Percentiles rank a stretch among this genome's conserved stretches.
phyloP scores from a whole-genome alignment of 164 flowering plant genomes.

The Nelumbo lutea region DNA sequence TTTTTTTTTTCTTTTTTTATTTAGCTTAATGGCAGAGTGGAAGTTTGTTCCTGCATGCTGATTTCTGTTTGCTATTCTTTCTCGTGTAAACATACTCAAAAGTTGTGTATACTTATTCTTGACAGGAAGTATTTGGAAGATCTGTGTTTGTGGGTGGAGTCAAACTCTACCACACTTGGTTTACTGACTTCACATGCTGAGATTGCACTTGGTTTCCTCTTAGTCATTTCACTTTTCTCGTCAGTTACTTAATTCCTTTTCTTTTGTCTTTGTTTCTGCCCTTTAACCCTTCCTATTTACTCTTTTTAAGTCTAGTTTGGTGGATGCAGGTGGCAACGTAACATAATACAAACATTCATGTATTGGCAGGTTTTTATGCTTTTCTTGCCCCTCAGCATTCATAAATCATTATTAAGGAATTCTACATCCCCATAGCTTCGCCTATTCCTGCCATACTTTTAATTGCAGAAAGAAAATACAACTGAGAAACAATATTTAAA shows the following conservation, averaged over 20 bases:
- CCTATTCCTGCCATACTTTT: too few species aligned
- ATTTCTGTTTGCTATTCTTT: too few species aligned
- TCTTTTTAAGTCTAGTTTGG: neutral
- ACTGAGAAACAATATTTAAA: too few species aligned
- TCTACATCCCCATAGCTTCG: too few species aligned
- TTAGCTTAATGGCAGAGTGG: too few species aligned
- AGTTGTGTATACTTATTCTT: neutral
- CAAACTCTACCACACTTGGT: constrained; percentile 76
- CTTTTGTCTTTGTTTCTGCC: neutral
- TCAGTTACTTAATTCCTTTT: constrained; percentile 29
- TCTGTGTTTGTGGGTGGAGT: constrained; percentile 91
- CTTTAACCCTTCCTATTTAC: neutral
- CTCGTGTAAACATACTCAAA: neutral
- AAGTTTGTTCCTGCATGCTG: too few species aligned
- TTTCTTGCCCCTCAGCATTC: neutral
- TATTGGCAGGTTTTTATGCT: constrained; percentile 85
- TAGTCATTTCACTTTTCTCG: constrained; percentile 84
- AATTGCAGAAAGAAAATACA: too few species aligned
- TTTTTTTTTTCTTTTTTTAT: too few species aligned
- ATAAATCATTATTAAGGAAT: too few species aligned
- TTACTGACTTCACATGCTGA: constrained; percentile 89
- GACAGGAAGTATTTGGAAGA: constrained; percentile 93
- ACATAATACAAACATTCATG: constrained; percentile 92
- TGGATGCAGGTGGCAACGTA: constrained; percentile 88
- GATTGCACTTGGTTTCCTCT: constrained; percentile 84